Conservation (phyloP, 305 asterid species). For the Coffea humblotiana region DNA sequence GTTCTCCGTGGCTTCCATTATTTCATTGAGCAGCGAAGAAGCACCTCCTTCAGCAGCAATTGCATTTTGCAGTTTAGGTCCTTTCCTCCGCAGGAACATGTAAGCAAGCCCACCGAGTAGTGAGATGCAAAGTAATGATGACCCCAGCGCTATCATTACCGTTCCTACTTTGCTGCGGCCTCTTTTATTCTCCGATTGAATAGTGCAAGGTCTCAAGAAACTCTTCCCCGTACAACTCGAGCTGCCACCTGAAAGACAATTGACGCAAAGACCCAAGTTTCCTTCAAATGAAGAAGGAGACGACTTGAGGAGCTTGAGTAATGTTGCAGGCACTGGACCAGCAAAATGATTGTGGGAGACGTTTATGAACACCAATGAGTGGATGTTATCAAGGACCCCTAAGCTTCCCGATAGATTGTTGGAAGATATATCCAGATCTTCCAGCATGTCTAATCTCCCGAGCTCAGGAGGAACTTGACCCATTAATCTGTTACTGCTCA, state of each 20-base stretch:
- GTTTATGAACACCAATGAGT: conserved; percentile 52
- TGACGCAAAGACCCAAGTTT: conserved; percentile 54
- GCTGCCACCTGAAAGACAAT: conserved; percentile 36
- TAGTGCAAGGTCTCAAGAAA: conserved; percentile 42
- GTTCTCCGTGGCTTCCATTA: conserved; percentile 70
- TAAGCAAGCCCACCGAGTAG: conserved; percentile 42
- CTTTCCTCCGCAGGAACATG: conserved; percentile 31
- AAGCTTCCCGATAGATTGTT: conserved; percentile 69
- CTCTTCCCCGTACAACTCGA: conserved; percentile 36
- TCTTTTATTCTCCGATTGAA: conserved; percentile 27
- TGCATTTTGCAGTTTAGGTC: conserved; percentile 23
- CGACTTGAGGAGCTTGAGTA: conserved; percentile 37
- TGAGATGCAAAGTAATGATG: conserved; percentile 33
- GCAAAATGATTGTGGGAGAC: conserved; percentile 61
- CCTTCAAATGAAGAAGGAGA: conserved; percentile 65
- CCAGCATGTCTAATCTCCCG: conserved; percentile 56
- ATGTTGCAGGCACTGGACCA: conserved; percentile 59
- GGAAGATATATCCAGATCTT: conserved; percentile 62
- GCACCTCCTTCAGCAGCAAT: conserved; percentile 55
- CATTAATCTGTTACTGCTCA: conserved; percentile 58
- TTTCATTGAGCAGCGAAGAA: conserved; percentile 65
- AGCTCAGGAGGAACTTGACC: conserved; percentile 63
- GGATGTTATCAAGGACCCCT: conserved; percentile 42
- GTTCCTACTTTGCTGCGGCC: conserved; percentile 34
- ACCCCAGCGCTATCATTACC: conserved; percentile 46